These are phyloP conservation scores for Glycine tomentella DNA, from an alignment of 306 rosid species.

Conservation along the genomic window DNA sequence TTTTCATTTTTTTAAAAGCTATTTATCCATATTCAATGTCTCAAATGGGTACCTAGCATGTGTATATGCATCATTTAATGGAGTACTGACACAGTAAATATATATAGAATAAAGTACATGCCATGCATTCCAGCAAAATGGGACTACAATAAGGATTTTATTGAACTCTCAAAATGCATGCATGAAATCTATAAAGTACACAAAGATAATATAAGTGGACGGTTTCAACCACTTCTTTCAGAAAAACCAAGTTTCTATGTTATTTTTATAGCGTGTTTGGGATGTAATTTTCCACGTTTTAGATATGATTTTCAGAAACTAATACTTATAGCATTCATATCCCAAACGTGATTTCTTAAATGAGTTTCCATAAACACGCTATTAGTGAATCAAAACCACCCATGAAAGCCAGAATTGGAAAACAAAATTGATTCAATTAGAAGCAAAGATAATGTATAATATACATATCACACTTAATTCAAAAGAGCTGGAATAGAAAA, in stretches of 20 bases:
- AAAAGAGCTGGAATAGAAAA: background rate
- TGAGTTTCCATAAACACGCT: too few species aligned
- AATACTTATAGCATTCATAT: too few species aligned
- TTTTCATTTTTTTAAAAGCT: background rate
- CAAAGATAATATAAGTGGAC: background rate
- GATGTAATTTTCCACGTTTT: too few species aligned
- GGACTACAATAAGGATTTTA: background rate
- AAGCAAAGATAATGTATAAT: background rate
- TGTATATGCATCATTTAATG: background rate
- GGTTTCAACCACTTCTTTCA: background rate
- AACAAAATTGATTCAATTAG: background rate
- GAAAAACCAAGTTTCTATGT: background rate
- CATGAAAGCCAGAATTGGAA: conserved; percentile 2
- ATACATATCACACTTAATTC: background rate
- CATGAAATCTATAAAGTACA: background rate
- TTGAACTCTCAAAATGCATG: background rate
- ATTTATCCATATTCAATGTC: background rate
- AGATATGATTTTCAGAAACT: too few species aligned
- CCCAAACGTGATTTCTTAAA: too few species aligned
- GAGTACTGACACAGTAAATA: background rate
- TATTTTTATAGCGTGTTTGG: background rate
- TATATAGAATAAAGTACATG: background rate
- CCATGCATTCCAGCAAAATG: background rate
- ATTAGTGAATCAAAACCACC: background rate
- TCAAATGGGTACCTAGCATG: background rate